These are phyloP conservation scores for Logfia minima DNA, from an alignment of 129 eudicot genomes.

Conservation along the genomic window DNA sequence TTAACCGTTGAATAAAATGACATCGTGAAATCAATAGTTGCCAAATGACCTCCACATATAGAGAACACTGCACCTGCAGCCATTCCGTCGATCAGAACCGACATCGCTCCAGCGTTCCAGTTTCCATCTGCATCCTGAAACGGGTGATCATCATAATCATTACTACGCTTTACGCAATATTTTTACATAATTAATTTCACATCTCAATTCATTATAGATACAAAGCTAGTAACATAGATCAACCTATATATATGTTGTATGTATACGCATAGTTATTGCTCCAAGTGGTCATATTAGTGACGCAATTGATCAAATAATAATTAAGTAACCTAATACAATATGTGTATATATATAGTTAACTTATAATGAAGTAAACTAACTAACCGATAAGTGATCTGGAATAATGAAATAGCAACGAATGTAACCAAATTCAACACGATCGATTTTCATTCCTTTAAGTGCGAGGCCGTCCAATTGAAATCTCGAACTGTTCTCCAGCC, in stretches of 20 bases:
- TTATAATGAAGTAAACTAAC: not conserved
- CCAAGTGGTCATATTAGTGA: no score
- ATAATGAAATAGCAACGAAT: conserved; percentile 18
- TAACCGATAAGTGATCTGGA: conserved; percentile 29
- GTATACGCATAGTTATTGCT: no score
- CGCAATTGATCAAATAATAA: no score
- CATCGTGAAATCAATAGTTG: conserved; percentile 30
- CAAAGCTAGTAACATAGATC: no score
- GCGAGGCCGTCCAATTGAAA: conserved; percentile 29
- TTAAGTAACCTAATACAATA: not conserved
- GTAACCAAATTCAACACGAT: conserved; percentile 16
- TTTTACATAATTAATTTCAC: no score
- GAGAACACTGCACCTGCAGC: conserved; percentile 31
- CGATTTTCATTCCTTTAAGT: conserved; percentile 24
- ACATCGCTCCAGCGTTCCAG: conserved; percentile 26
- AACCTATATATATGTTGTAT: no score
- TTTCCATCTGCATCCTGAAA: conserved; percentile 26
- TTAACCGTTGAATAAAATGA: conserved; percentile 23
- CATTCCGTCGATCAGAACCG: conserved; percentile 30
- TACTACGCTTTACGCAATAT: no score
- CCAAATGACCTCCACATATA: conserved; percentile 11
- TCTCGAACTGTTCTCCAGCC: conserved; percentile 29
- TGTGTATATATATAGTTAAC: no score
- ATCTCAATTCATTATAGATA: no score
- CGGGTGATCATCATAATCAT: not conserved